phyloP scores from a whole-genome alignment of 2,329 filamentous ascomycete species.

The Byssoonygena ceratinophila region DNA sequence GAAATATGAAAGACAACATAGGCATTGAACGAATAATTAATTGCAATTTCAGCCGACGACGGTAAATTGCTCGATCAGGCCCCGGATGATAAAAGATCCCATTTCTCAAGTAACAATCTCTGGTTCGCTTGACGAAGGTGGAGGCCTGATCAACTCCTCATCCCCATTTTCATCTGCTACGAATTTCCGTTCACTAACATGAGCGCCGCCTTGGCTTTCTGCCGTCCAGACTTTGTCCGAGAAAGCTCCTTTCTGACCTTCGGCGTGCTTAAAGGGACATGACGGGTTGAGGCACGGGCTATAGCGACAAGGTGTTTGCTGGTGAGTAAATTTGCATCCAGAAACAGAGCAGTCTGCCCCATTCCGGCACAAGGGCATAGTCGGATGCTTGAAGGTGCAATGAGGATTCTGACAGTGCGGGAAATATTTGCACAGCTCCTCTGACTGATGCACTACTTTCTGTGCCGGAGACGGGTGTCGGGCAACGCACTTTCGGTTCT shows the following conservation, averaged over 20 bases:
- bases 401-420: slow-evolving; percentile 80
- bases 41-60: neutral
- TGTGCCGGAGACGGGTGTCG: slow-evolving; percentile 86
- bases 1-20: neutral
- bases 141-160: slow-evolving; percentile 65
- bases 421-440: slow-evolving; percentile 82
- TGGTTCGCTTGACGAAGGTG: slow-evolving; percentile 8
- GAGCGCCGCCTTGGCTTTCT: slow-evolving; percentile 39
- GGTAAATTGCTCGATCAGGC: neutral
- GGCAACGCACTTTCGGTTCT: slow-evolving; percentile 85
- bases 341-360: slow-evolving; percentile 73
- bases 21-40: neutral
- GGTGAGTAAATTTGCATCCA: slow-evolving; percentile 83
- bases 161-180: slow-evolving; percentile 49
- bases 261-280: slow-evolving; percentile 81
- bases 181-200: slow-evolving; percentile 84
- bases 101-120: slow-evolving; percentile 15
- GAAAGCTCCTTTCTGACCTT: slow-evolving; percentile 77
- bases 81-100: no score
- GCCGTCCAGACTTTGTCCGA: slow-evolving; percentile 81
- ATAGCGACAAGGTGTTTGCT: slow-evolving; percentile 75
- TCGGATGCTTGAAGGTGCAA: slow-evolving; percentile 83
- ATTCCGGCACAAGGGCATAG: slow-evolving; percentile 78
- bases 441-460: slow-evolving; percentile 64
- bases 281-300: slow-evolving; percentile 81